Base-by-base conservation (phyloP, 1,284 basidiomycete species). In the Takashimella tepidaria region DNA sequence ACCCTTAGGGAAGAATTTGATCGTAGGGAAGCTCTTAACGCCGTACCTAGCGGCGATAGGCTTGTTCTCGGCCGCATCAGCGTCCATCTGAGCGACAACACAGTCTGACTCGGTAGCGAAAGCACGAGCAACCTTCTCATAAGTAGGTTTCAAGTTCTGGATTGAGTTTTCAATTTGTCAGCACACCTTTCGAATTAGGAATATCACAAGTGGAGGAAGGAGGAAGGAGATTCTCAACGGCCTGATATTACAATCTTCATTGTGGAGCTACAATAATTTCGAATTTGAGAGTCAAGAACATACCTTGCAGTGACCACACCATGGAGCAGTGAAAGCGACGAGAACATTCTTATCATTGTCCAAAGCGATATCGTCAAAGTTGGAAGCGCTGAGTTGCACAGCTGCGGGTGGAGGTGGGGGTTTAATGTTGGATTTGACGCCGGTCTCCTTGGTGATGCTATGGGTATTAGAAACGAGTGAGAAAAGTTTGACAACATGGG, bases 1-100 rank as follows among this genome's bases (percentile, higher is more conserved):
- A 43, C 52, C 80, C 89, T 70, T 86, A 86, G 89, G 82, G 84
- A 93, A 97, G 81, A 95, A 96, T 75, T 89, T 92, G 79, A 98
- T 84, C 16, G 92, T 98, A 0, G 95, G 95, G 84, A 80, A 88
- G 57, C 84, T 82, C 41, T 76, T 72, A 56, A 96, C 81, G 12
- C 80, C 87, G 70, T 91, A 92, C 65, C 83, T 82, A 47, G 75
- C 64, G n/a, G 87, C 85, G 54, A 97, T 76, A 23, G 81, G 82
- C 64, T 82, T 81, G 81, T 96, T 95, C 65, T 80, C 79, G 57
- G 84, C 81, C 49, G 87, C 86, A 70, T 98, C 92, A 24, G 88
- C 92, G 75, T 98, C 86, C 62, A 97, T 79, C 73, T 95, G 90
- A 24, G 91, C 92, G 51, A 98, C 82, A 53, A 95, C 76, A 68